A percentile compares a stretch with the other conserved stretches of the same genome.
phyloP scores from a whole-genome alignment of 2,329 filamentous ascomycete genomes.

The Clonostachys sp. region DNA sequence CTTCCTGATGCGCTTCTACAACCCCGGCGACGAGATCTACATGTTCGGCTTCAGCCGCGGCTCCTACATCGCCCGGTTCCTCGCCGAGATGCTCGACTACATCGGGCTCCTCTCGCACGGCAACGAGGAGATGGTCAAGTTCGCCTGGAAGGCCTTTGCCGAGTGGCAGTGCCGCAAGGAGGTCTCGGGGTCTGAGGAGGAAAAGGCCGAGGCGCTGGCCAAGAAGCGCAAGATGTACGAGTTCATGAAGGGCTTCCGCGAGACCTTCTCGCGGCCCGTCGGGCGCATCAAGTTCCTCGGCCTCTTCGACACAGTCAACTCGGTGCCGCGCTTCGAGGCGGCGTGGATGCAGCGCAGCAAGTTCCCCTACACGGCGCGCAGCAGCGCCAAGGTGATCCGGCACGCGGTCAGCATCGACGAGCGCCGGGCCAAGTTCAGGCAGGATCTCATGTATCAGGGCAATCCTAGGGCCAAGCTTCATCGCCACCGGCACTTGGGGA shows the following conservation, averaged over 20 bases:
- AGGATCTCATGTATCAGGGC: slow-evolving; percentile 61
- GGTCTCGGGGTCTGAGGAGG: slow-evolving; percentile 31
- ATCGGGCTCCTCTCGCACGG: slow-evolving; percentile 75
- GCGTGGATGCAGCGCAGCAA: slow-evolving; percentile 75
- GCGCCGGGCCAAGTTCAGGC: slow-evolving; percentile 65
- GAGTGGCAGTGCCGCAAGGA: slow-evolving; percentile 63
- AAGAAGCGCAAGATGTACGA: slow-evolving; percentile 59
- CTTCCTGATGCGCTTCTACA: slow-evolving; percentile 72
- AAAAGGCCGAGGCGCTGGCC: slow-evolving; percentile 28
- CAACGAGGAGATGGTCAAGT: slow-evolving; percentile 80
- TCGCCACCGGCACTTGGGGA: slow-evolving; percentile 13
- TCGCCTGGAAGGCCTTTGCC: slow-evolving; percentile 79
- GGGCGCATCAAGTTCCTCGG: slow-evolving; percentile 72
- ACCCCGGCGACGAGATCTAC: slow-evolving; percentile 60
- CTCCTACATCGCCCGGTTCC: slow-evolving; percentile 68
- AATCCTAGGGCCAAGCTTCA: slow-evolving; percentile 7
- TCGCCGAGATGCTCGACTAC: slow-evolving; percentile 81
- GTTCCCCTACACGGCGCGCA: slow-evolving; percentile 63
- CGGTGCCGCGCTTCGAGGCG: slow-evolving; percentile 71
- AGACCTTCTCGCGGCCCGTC: slow-evolving; percentile 75
- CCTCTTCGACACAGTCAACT: slow-evolving; percentile 79
- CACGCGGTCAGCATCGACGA: slow-evolving; percentile 71
- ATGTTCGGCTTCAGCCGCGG: slow-evolving; percentile 73
- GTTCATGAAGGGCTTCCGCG: slow-evolving; percentile 75
- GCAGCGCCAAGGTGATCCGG: slow-evolving; percentile 56